Evolutionary conservation across 2,329 filamentous ascomycete species (phyloP).

Genomic region (Trichoderma asperellum): DNA sequence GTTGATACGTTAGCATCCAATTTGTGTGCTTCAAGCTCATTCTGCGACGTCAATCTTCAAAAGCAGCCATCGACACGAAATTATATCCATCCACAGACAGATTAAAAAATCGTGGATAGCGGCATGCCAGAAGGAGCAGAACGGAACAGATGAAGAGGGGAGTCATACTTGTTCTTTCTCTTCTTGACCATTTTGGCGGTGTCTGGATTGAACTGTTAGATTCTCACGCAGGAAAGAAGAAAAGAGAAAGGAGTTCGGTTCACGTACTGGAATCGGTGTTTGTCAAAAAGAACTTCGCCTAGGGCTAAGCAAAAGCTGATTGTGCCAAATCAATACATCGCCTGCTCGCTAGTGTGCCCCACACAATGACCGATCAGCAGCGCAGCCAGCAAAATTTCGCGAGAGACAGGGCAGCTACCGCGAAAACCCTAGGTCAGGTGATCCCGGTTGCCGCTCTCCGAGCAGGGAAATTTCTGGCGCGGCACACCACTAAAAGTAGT

Average conservation of each 20-base stretch:
- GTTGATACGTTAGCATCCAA: slow-evolving; percentile 36
- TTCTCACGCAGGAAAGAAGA: slow-evolving; percentile 35
- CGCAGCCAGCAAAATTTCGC: slow-evolving; percentile 24
- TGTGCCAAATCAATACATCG: slow-evolving; percentile 24
- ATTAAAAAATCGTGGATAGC: slow-evolving; percentile 37
- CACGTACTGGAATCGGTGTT: slow-evolving; percentile 37
- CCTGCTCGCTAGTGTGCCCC: slow-evolving; percentile 14
- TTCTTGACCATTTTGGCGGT: slow-evolving; percentile 73
- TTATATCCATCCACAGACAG: not conserved
- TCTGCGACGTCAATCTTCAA: not conserved
- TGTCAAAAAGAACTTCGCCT: slow-evolving; percentile 29
- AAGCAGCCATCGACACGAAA: not conserved
- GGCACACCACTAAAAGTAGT: slow-evolving; percentile 37
- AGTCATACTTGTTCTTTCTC: slow-evolving; percentile 66
- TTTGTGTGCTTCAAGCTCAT: slow-evolving; percentile 25
- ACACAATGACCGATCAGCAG: slow-evolving; percentile 9
- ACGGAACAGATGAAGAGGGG: not conserved
- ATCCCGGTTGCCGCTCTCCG: slow-evolving; percentile 24
- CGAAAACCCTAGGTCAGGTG: slow-evolving; percentile 39
- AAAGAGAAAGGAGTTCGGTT: slow-evolving; percentile 30
- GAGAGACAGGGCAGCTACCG: slow-evolving; percentile 32
- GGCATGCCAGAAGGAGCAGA: not conserved
- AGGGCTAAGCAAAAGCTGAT: slow-evolving; percentile 30
- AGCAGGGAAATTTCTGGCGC: slow-evolving; percentile 38
- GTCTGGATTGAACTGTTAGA: slow-evolving; percentile 48